Percentiles rank a stretch among this genome's conserved stretches.
phyloP scores from a whole-genome alignment of 208 protist species.

The Vickermania spadyakhi region DNA sequence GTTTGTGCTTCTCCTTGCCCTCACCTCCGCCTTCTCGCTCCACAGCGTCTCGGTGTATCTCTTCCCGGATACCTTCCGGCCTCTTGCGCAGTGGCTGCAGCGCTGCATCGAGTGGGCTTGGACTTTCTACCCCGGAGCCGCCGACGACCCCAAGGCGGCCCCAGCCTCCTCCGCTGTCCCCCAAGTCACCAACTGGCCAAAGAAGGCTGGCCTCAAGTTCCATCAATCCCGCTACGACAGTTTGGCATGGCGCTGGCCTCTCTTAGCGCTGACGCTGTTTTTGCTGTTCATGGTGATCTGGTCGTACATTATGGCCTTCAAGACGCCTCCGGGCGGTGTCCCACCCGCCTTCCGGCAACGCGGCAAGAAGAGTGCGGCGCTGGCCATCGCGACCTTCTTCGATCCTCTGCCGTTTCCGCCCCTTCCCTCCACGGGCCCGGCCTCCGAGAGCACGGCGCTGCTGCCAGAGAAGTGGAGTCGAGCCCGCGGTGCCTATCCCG shows the following conservation, averaged over 20 bases:
- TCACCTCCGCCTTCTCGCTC: conserved; percentile 54
- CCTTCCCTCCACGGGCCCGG: background rate
- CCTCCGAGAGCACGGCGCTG: background rate
- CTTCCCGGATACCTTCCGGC: conserved; percentile 50
- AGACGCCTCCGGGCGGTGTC: conserved; percentile 52
- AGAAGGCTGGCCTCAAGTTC: conserved; percentile 5
- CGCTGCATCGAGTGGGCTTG: background rate
- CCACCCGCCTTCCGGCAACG: conserved; percentile 61
- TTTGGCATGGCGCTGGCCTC: conserved; percentile 28
- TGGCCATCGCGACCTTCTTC: conserved; percentile 62
- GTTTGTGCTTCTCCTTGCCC: conserved; percentile 40
- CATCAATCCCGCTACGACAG: conserved; percentile 9
- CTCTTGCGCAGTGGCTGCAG: conserved; percentile 7
- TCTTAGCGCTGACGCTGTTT: conserved; percentile 45
- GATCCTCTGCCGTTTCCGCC: conserved; percentile 23
- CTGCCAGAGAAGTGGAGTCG: too few species aligned
- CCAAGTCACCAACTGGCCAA: background rate
- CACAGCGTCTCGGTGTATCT: conserved; percentile 71
- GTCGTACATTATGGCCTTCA: conserved; percentile 67
- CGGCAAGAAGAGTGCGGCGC: conserved; percentile 40
- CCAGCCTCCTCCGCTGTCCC: conserved; percentile 6
- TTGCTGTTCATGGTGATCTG: conserved; percentile 53
- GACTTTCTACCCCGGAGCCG: conserved; percentile 9
- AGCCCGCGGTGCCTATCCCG: conserved; percentile 9
- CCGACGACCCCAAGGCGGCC: conserved; percentile 7